These are phyloP conservation scores for Pluteus cervinus DNA, from an alignment of 768 basidiomycete genomes.

Conservation along the genomic window DNA sequence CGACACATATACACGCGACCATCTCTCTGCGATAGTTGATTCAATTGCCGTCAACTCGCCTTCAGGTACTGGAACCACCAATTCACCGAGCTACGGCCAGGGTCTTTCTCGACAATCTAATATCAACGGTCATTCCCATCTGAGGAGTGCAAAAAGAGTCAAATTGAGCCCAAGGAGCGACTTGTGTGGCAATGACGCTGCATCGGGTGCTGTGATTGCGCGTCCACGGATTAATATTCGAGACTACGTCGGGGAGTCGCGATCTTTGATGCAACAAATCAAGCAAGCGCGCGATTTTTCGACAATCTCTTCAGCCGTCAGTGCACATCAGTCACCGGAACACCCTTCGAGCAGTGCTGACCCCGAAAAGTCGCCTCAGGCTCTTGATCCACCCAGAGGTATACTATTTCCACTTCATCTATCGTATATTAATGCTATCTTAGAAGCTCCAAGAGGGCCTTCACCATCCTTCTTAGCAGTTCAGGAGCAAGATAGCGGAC, in stretches of 20 bases:
- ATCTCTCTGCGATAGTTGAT: conserved; percentile 90
- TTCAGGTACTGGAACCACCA: conserved; percentile 44
- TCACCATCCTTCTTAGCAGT: too few species aligned
- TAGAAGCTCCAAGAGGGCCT: conserved; percentile 24
- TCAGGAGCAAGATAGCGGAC: conserved; percentile 17
- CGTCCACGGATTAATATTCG: conserved; percentile 43
- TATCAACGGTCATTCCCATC: conserved; percentile 37
- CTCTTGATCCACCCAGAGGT: not conserved
- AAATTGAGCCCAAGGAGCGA: conserved; percentile 69
- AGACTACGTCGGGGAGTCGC: conserved; percentile 77
- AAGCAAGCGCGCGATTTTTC: conserved; percentile 74
- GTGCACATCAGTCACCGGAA: conserved; percentile 27
- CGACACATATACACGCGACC: conserved; percentile 93
- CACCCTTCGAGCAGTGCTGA: conserved; percentile 9
- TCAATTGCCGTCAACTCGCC: conserved; percentile 83
- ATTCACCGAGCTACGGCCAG: conserved; percentile 39
- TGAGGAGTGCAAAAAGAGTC: conserved; percentile 75
- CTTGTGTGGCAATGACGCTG: conserved; percentile 46
- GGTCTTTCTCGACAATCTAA: conserved; percentile 44
- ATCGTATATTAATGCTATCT: conserved; percentile 5
- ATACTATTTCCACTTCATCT: conserved; percentile 16
- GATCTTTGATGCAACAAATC: conserved; percentile 74
- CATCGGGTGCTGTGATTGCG: conserved; percentile 38
- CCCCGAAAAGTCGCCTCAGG: too few species aligned
- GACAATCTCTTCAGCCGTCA: conserved; percentile 59